Evolutionary conservation across 345 rosid species (phyloP), one percentile per base, ranked within the genome.

Genomic region (Melastoma malabathricum): DNA sequence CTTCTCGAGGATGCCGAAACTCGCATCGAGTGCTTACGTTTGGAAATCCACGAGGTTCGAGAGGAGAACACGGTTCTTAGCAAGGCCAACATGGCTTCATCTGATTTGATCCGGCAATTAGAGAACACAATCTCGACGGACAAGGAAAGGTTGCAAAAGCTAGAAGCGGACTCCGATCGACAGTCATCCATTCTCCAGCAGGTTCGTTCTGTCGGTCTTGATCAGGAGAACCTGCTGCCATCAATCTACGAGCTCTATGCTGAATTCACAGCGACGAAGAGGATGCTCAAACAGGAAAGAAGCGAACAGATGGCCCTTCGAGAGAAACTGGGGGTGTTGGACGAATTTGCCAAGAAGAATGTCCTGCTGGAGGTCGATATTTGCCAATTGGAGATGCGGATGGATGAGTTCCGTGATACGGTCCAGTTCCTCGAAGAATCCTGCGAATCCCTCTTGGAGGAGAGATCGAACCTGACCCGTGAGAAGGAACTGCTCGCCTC

Each of bases 91-190:
- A 64, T 71, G 60, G 76, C 89, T 49, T 86, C 96, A 13, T 68
- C 83, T 61, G 57, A 70, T 68, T 80, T 90, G 25, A 69, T 90
- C 41, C 59, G 68, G 53, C 72, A 64, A 56, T 68, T 92, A 71
- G 76, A 79, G 55, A 84, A 67, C 8, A 93, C 82, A 64, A 79
- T 77, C 44, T 66, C 69, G 51, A 66, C 71, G 56, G 60, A 80
- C 59, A 73, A 73, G 62, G 88, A 77, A 73, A 84, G 71, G n/a
- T 77, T 79, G 64, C 59, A 49, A 48, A 81, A 75, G 68, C 97
- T 92, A 64, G 98, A 87, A 68, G 76, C 72, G 13, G 98, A 92
- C 57, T 76, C 83, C 60, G 90, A 68, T 77, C 78, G 68, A 66
- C 74, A 82, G 43, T 80, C 58, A 64, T 71, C 64, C 39, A 67